Evolutionary conservation across 164 flowering plant genomes (phyloP).

Genomic region (Nymphaea thermarum): DNA sequence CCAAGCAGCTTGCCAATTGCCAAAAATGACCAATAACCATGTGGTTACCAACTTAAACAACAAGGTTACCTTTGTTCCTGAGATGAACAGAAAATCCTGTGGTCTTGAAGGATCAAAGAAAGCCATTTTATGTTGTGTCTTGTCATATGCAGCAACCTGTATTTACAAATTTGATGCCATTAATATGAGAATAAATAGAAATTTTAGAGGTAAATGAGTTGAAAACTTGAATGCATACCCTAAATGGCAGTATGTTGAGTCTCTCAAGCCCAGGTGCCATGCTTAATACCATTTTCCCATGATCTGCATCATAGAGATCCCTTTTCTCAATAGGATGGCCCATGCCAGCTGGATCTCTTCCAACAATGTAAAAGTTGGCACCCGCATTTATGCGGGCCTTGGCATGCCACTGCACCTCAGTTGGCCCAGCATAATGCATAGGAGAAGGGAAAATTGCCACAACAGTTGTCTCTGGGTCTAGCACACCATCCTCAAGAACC

Average conservation of each 20-base stretch:
- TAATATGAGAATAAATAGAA: constrained; percentile 1
- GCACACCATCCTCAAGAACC: constrained; percentile 98
- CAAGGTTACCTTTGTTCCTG: constrained; percentile 83
- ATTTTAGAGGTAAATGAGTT: not conserved
- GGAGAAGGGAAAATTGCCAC: constrained; percentile 96
- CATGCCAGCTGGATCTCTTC: constrained; percentile 99
- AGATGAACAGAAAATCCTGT: constrained; percentile 86
- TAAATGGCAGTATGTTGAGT: constrained; percentile 90
- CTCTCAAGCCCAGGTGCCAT: constrained; percentile 97
- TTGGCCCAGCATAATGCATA: constrained; percentile 99
- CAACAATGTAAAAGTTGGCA: constrained; percentile 96
- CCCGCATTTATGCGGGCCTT: constrained; percentile 97
- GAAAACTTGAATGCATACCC: constrained; percentile 34
- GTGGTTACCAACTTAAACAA: not conserved
- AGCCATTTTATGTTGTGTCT: constrained; percentile 73
- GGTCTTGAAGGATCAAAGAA: constrained; percentile 93
- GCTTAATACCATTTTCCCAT: constrained; percentile 89
- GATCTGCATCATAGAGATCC: constrained; percentile 93
- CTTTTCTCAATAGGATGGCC: constrained; percentile 85
- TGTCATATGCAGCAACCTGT: constrained; percentile 98
- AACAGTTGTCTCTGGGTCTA: constrained; percentile 92
- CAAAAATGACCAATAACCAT: not conserved
- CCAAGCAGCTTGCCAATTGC: not conserved
- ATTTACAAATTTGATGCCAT: not conserved
- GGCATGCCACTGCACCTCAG: constrained; percentile 99